Conservation (phyloP, 768 basidiomycete genomes). For the Lanmaoa pseudosensibilis region DNA sequence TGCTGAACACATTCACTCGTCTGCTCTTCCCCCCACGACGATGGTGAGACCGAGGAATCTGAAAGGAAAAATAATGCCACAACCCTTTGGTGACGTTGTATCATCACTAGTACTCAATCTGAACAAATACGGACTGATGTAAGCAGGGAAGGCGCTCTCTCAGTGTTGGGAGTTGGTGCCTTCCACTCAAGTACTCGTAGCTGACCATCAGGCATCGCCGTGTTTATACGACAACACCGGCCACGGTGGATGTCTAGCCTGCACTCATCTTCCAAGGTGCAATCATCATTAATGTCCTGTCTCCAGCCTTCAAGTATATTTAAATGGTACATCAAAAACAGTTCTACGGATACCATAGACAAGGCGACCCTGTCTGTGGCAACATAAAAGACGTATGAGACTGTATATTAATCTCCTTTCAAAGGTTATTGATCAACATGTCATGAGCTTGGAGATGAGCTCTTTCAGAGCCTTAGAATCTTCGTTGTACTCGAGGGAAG, state of each 20-base stretch:
- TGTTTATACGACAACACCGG: constrained; percentile 1
- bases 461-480: constrained; percentile 16
- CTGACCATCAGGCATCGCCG: background rate
- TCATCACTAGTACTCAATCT: too few relatives aligned
- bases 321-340: background rate
- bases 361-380: background rate
- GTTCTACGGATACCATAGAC: background rate
- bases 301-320: background rate
- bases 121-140: background rate
- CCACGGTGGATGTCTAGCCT: background rate
- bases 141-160: background rate
- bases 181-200: background rate
- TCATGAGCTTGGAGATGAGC: constrained; percentile 9
- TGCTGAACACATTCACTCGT: constrained; percentile 13
- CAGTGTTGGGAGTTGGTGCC: background rate
- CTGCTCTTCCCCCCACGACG: constrained; percentile 16
- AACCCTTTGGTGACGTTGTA: constrained; percentile 1
- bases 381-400: background rate
- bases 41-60: background rate
- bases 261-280: background rate
- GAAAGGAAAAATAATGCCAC: background rate
- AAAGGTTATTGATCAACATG: background rate
- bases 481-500: constrained; percentile 12
- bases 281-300: background rate
- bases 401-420: constrained; percentile 1